Percentiles rank a stretch among this genome's conserved stretches.
Conservation (phyloP, 83 land plant genomes). For the Thuja plicata region DNA sequence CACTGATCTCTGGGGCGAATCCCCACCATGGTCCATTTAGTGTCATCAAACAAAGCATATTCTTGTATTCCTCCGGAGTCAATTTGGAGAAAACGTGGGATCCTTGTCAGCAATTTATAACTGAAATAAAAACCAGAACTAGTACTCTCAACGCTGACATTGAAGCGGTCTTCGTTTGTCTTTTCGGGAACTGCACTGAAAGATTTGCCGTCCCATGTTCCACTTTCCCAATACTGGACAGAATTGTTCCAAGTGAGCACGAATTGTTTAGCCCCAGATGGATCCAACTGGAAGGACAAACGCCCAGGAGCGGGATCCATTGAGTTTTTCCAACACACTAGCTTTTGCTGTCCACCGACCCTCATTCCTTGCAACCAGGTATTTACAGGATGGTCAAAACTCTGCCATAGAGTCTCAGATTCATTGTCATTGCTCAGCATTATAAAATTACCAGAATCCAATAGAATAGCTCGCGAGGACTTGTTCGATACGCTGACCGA, state of each 20-base stretch:
- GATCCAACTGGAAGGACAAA: slow-evolving; percentile 33
- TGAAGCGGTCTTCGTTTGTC: no score
- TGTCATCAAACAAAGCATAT: background rate
- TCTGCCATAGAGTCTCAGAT: slow-evolving; percentile 27
- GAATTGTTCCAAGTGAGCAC: slow-evolving; percentile 25
- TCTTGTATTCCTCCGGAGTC: no score
- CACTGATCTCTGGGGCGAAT: background rate
- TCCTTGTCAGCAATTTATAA: no score
- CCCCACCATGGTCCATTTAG: background rate
- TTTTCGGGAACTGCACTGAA: slow-evolving; percentile 8
- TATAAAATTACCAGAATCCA: slow-evolving; percentile 27
- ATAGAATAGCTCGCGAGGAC: slow-evolving; percentile 3
- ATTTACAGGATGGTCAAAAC: slow-evolving; percentile 35
- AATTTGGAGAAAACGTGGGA: no score
- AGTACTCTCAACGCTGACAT: no score
- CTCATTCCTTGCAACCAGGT: slow-evolving; percentile 29
- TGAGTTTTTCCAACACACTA: slow-evolving; percentile 43
- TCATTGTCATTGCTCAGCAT: slow-evolving; percentile 15
- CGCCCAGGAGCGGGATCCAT: slow-evolving; percentile 45
- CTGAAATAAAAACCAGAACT: no score
- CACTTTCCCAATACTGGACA: slow-evolving; percentile 41
- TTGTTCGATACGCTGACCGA: background rate
- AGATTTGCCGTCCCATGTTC: slow-evolving; percentile 39
- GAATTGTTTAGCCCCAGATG: slow-evolving; percentile 29
- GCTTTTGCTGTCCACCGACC: slow-evolving; percentile 10